Percentiles rank a stretch among this genome's conserved stretches.
Conservation (phyloP, 176 grass and related monocot species). For the Cocos nucifera region DNA sequence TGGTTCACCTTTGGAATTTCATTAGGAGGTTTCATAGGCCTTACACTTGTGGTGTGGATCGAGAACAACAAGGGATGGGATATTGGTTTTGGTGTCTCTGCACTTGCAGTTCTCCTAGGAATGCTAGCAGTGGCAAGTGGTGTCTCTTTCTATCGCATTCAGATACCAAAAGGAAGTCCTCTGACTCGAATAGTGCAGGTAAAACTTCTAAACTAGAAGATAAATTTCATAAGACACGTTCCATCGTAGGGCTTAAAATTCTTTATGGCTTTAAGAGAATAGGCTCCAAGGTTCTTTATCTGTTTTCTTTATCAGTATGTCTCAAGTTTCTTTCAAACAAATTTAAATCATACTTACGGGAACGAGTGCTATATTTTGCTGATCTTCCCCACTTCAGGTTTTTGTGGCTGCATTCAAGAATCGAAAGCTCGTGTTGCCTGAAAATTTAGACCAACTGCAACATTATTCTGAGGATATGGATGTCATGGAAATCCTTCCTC, state of each 20-base stretch:
- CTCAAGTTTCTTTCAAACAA: no score
- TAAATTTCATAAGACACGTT: no score
- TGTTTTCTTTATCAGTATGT: no score
- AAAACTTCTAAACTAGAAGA: slow-evolving; percentile 8
- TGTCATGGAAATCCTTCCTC: slow-evolving; percentile 26
- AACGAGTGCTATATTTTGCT: no score
- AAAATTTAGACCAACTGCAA: slow-evolving; percentile 20
- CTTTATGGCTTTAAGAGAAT: no score
- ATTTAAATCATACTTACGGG: no score
- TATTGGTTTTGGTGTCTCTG: slow-evolving; percentile 46
- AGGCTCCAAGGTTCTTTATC: no score
- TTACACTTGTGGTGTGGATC: slow-evolving; percentile 63
- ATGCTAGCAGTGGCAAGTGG: slow-evolving; percentile 34
- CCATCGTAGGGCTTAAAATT: no score
- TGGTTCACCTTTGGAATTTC: slow-evolving; percentile 74
- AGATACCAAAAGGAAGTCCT: slow-evolving; percentile 47
- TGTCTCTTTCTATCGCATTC: slow-evolving; percentile 56
- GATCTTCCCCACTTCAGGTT: slow-evolving; percentile 25
- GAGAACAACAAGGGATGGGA: slow-evolving; percentile 51
- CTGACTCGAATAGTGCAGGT: slow-evolving; percentile 61
- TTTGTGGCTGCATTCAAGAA: slow-evolving; percentile 50
- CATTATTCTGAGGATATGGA: slow-evolving; percentile 6
- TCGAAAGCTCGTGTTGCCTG: slow-evolving; percentile 35
- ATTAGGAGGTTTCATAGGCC: slow-evolving; percentile 41
- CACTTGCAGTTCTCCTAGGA: slow-evolving; percentile 23